Base-by-base conservation (phyloP, 2,329 filamentous ascomycete species). In the Meredithiella fracta region DNA sequence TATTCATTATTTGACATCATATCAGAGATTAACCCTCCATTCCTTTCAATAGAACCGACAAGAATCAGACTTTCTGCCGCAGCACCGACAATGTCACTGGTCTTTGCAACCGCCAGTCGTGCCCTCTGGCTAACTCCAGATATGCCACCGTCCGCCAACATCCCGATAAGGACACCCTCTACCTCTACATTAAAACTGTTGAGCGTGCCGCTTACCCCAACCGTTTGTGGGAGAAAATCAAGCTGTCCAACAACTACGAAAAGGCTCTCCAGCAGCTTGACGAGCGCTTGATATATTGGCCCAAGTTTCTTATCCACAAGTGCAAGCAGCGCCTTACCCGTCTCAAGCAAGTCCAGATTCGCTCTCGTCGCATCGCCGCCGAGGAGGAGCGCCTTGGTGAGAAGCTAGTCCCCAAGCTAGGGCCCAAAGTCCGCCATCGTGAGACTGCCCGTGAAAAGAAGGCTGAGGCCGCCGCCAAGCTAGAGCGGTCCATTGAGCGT, bases 131-230 rank as follows among this genome's bases (percentile, higher is more conserved):
- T 62, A 96, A 95, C 72, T 86, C 83, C 40, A 80, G 89, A 59
- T 96, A 97, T 75, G 91, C 91, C 59, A 97, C 91, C 7, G 82
- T 97, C 59, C 85, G 91, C 61, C 80, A 86, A 55, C 82, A 94
- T 65, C 84, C 89, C 72, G 82, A 69, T 59, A 90, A 86, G 54
- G 85, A 86, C 60, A 81, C 80, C 7, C 77, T 97, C 60, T 97
- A 96, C 72, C 82, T 97, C 57, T 97, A 94, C 76, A 94, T 95
- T 77, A 97, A 96, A 74, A 92, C 88, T 3, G 80, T 90, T 62
- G 89, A 95, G 73, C 86, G 92, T 60, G 77, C 85, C 11, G 91
- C 90, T 68, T 79, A 91, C 70, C 92, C 91, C 1, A 83, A 80
- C 58, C 94, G 94, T 70, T 82, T 91, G 72, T 98, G 92, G 92